phyloP scores from a whole-genome alignment of 805 yeast species.

The Yamadazyma tumulicola region DNA sequence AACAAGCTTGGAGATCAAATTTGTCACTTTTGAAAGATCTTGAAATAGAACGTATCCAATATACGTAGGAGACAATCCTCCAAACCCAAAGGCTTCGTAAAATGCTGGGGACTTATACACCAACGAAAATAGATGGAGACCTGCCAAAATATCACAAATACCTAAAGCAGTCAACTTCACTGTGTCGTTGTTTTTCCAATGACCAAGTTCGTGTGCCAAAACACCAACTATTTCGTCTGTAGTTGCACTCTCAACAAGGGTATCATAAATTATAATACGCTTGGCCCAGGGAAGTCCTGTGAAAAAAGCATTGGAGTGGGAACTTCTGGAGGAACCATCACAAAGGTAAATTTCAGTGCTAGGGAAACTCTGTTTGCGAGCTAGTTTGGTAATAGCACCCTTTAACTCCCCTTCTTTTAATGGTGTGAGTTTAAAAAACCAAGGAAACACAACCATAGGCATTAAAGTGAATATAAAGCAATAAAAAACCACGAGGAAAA shows the following conservation, averaged over 20 bases:
- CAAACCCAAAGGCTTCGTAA: conserved; percentile 7
- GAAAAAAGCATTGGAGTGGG: conserved; percentile 94
- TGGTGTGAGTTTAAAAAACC: conserved; percentile 86
- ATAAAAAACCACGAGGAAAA: conserved; percentile 61
- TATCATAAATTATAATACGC: conserved; percentile 89
- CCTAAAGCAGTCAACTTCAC: neutral
- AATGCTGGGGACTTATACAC: neutral
- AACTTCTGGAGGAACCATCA: conserved; percentile 93
- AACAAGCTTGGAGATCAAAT: conserved; percentile 1
- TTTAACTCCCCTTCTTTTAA: conserved; percentile 85
- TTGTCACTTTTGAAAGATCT: conserved; percentile 1
- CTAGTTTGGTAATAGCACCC: conserved; percentile 71
- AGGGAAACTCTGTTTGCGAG: conserved; percentile 74
- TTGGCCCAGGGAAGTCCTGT: conserved; percentile 94
- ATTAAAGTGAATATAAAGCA: conserved; percentile 68
- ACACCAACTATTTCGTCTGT: conserved; percentile 48
- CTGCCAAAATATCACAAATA: neutral
- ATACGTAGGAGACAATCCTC: conserved; percentile 2
- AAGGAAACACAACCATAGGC: conserved; percentile 84
- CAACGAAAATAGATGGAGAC: conserved; percentile 6
- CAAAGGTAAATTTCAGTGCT: conserved; percentile 75
- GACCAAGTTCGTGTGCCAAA: conserved; percentile 6
- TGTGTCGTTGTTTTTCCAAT: conserved; percentile 3
- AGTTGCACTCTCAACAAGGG: conserved; percentile 74
- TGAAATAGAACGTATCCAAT: conserved; percentile 4